Percentiles rank a stretch among this genome's conserved stretches.
Conservation (phyloP, 2,329 filamentous ascomycete species). For the Botrytis aclada region DNA sequence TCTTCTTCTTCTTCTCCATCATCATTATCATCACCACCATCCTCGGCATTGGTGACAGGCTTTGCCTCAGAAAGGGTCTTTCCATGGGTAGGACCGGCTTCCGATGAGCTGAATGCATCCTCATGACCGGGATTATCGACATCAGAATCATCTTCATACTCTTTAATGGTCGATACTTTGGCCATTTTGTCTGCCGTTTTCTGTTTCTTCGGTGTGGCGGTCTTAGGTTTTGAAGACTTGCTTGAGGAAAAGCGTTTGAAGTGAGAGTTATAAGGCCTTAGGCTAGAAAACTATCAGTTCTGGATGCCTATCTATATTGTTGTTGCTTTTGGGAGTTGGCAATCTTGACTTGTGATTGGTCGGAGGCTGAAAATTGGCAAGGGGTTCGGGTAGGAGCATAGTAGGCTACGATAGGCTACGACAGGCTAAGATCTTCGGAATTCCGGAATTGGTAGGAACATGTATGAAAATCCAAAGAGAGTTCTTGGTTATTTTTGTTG, state of each 20-base stretch:
- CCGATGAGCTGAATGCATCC: not conserved
- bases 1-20: not conserved
- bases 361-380: not conserved
- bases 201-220: not conserved
- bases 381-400: not conserved
- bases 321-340: not conserved
- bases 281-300: not conserved
- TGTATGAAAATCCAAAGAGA: not conserved
- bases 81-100: not conserved
- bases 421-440: not conserved
- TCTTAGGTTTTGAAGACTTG: not conserved
- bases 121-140: not conserved
- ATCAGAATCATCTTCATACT: not conserved
- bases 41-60: not conserved
- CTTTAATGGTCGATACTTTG: not conserved
- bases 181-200: not conserved
- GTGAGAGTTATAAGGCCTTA: too few relatives aligned
- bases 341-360: not conserved
- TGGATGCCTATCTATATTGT: not conserved
- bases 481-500: not conserved
- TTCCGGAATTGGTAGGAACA: not conserved
- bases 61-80: not conserved
- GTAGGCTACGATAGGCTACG: not conserved
- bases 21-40: not conserved
- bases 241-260: not conserved